These are phyloP conservation scores for Cryptosporidium felis DNA, from an alignment of 169 alveolate genomes.

Conservation along the genomic window DNA sequence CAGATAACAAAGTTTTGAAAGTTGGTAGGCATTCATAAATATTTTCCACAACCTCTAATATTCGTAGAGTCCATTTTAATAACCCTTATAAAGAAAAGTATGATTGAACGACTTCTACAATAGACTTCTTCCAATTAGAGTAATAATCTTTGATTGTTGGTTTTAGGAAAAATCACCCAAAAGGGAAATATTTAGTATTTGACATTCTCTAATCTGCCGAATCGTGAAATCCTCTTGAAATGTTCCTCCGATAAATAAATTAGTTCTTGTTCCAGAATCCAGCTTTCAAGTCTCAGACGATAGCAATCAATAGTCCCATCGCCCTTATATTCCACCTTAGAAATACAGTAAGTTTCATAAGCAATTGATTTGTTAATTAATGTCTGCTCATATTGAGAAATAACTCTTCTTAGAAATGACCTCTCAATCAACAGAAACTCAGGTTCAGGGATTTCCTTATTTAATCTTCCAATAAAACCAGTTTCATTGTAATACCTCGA, in stretches of 20 bases:
- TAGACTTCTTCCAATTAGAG: too few species aligned
- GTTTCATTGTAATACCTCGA: not conserved
- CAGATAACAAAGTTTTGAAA: too few species aligned
- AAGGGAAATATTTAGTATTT: too few species aligned
- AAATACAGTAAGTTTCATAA: conserved; percentile 22
- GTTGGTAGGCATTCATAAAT: too few species aligned
- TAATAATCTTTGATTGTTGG: too few species aligned
- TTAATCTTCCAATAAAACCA: conserved; percentile 29
- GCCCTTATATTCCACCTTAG: not conserved
- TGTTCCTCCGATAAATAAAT: conserved; percentile 16
- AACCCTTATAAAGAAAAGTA: too few species aligned
- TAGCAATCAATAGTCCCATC: conserved; percentile 9
- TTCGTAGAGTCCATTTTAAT: too few species aligned
- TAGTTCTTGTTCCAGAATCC: conserved; percentile 38
- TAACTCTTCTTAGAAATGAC: conserved; percentile 34
- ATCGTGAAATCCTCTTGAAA: conserved; percentile 34
- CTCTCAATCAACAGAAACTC: conserved; percentile 30
- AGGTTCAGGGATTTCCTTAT: not conserved
- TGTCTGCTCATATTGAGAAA: conserved; percentile 24
- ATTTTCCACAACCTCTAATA: too few species aligned
- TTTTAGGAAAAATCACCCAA: too few species aligned
- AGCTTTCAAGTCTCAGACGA: conserved; percentile 14
- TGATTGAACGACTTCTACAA: too few species aligned
- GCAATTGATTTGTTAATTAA: not conserved
- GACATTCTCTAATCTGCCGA: not conserved